Base-by-base conservation (phyloP, 73 alveolate species). In the Diophrys appendiculata region DNA sequence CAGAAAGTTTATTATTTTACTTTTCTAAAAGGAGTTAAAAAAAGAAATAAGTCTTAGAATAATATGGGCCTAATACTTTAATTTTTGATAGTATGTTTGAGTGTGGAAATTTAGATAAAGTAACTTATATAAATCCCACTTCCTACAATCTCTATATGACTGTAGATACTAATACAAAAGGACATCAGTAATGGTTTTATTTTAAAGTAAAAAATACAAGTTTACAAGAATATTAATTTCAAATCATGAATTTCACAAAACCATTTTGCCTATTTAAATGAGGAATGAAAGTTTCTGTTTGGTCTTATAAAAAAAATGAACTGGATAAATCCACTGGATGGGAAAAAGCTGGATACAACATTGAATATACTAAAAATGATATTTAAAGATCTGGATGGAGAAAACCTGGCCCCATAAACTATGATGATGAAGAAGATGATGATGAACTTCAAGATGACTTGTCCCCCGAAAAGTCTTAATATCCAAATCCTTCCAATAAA, bases 151-250 rank as follows among this genome's bases (percentile, higher is more conserved):
- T 93, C 31, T 87, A 73, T 32, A 90, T 93, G 92, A 77, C 88
- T 60, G 87, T 85, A 0, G 98, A 93, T 54, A 90, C 98, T 24
- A 96, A 96, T 86, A 88, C 99, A 30, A 89, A 90, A 35, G 99
- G 99, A 0, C 95, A 95, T 79, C 77, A 96, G 23, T 92, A 91
- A 72, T 96, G 99, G 99, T 96, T 95, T 88, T 93, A 93, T 87
- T 96, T 93, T 68, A 85, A 94, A 75, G 93, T 95, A 54, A 76
- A 89, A 52, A 91, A 93, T 81, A 90, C 86, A 0, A 86, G 88
- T 25, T 77, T 78, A 54, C 70, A 81, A 78, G 87, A 54, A 29
- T 84, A 90, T 75, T 80, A 76, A 68, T 88, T 96, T 70, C 90
- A 90, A 55, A 87, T 93, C 3, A 72, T 84, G 52, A 96, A 93